A percentile compares a stretch with the other conserved stretches of the same genome.
These are phyloP conservation scores for Penicillium sp. DNA, from an alignment of 2,329 filamentous ascomycete genomes.

Conservation along the genomic window DNA sequence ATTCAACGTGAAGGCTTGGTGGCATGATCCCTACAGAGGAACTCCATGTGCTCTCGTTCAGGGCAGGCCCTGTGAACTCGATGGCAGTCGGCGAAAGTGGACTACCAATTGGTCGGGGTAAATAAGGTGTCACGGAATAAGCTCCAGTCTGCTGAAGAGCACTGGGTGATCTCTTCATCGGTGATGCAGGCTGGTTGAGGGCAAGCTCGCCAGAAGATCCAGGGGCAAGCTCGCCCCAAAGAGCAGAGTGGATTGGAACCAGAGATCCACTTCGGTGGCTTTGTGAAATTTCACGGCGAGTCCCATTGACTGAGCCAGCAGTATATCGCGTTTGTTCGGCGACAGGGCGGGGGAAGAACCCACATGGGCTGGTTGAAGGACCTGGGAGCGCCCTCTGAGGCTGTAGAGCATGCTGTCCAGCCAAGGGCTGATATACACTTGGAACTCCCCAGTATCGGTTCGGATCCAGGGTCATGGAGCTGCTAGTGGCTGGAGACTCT, in stretches of 20 bases:
- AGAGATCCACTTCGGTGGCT: conserved; percentile 33
- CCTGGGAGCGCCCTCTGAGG: conserved; percentile 39
- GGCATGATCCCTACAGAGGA: conserved; percentile 55
- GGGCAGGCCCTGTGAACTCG: conserved; percentile 63
- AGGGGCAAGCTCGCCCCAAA: conserved; percentile 36
- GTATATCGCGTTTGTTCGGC: conserved; percentile 34
- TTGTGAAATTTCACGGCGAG: conserved; percentile 35
- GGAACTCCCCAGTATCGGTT: conserved; percentile 35
- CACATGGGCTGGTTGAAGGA: conserved; percentile 28
- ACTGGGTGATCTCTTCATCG: conserved; percentile 28
- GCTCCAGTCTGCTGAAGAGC: conserved; percentile 38
- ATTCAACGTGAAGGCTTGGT: not conserved
- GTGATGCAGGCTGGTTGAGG: conserved; percentile 28
- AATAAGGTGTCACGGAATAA: conserved; percentile 46
- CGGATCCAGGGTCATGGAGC: conserved; percentile 28
- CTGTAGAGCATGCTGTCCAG: conserved; percentile 24
- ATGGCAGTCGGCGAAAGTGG: conserved; percentile 71
- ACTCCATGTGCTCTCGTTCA: conserved; percentile 32
- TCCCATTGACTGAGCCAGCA: conserved; percentile 24
- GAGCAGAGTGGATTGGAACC: conserved; percentile 34
- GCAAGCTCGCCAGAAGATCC: conserved; percentile 25
- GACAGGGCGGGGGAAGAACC: conserved; percentile 31
- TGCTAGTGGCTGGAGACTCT: conserved; percentile 23
- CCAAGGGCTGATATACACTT: conserved; percentile 20
- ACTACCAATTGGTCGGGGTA: conserved; percentile 62